These are phyloP conservation scores for Euclidium syriacum DNA, from an alignment of 345 rosid genomes.

Conservation along the genomic window DNA sequence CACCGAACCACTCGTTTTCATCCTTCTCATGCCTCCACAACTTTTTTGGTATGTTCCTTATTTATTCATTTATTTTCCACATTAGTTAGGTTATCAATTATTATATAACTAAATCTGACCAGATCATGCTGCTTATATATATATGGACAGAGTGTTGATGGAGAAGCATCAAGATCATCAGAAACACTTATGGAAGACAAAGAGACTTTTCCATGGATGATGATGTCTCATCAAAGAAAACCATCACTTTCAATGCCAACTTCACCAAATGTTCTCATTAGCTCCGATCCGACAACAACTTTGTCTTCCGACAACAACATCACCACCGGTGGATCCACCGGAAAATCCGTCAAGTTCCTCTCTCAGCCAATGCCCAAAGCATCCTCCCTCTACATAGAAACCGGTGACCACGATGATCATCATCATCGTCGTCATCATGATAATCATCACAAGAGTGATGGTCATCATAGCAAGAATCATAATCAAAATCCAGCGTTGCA, in stretches of 20 bases:
- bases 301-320: conserved; percentile 10
- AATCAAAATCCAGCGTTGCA: conserved; percentile 28
- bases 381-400: conserved; percentile 14
- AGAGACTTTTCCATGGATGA: conserved; percentile 10
- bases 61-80: background rate
- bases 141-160: background rate
- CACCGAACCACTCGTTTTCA: conserved; percentile 28
- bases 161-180: conserved; percentile 19
- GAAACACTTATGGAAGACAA: conserved; percentile 4
- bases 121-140: background rate
- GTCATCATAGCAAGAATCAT: conserved; percentile 4
- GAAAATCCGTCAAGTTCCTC: conserved; percentile 32
- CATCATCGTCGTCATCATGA: background rate
- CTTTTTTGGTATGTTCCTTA: conserved; percentile 24
- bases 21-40: conserved; percentile 29
- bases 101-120: background rate
- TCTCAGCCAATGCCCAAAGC: conserved; percentile 69
- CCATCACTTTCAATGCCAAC: conserved; percentile 68
- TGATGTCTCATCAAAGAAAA: conserved; percentile 29
- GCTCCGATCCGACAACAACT: conserved; percentile 24
- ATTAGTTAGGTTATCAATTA: background rate
- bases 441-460: conserved; percentile 2
- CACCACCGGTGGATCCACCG: background rate
- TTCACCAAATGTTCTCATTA: conserved; percentile 36
- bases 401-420: background rate